These are phyloP conservation scores for Waltergamsia citrina DNA, from an alignment of 2,329 filamentous ascomycete species.

Conservation along the genomic window DNA sequence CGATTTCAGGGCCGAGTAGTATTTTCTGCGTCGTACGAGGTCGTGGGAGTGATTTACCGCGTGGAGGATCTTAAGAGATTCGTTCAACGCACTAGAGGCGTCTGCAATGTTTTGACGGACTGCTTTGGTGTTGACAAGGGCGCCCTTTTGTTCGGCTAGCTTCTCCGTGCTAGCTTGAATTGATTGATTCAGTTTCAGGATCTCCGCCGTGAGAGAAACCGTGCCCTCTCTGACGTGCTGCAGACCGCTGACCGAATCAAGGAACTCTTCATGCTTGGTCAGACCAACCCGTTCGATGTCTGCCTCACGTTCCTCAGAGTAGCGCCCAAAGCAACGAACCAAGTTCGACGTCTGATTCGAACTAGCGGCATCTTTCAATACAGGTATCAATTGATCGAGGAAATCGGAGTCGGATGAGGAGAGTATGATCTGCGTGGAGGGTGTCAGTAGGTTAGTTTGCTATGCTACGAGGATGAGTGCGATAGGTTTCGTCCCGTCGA, in stretches of 20 bases:
- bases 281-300: slow-evolving; percentile 94
- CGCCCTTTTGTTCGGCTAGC: slow-evolving; percentile 88
- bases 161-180: slow-evolving; percentile 94
- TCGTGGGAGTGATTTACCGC: slow-evolving; percentile 94
- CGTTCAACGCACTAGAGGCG: slow-evolving; percentile 76
- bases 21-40: slow-evolving; percentile 82
- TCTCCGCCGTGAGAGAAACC: slow-evolving; percentile 79
- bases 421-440: slow-evolving; percentile 65
- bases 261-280: slow-evolving; percentile 94
- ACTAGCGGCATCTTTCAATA: slow-evolving; percentile 80
- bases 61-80: slow-evolving; percentile 84
- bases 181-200: slow-evolving; percentile 83
- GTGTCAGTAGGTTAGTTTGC: slow-evolving; percentile 2
- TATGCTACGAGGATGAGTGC: slow-evolving; percentile 4
- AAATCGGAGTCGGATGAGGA: slow-evolving; percentile 89
- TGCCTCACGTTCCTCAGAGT: slow-evolving; percentile 75
- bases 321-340: slow-evolving; percentile 59
- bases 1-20: slow-evolving; percentile 88
- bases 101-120: slow-evolving; percentile 95
- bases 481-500: too few relatives aligned
- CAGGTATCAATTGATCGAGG: slow-evolving; percentile 88
- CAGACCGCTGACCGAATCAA: slow-evolving; percentile 88
- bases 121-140: slow-evolving; percentile 81
- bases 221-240: slow-evolving; percentile 86
- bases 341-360: slow-evolving; percentile 65